Conservation (phyloP, 23 red algal genomes). For the Gracilaria caudata region DNA sequence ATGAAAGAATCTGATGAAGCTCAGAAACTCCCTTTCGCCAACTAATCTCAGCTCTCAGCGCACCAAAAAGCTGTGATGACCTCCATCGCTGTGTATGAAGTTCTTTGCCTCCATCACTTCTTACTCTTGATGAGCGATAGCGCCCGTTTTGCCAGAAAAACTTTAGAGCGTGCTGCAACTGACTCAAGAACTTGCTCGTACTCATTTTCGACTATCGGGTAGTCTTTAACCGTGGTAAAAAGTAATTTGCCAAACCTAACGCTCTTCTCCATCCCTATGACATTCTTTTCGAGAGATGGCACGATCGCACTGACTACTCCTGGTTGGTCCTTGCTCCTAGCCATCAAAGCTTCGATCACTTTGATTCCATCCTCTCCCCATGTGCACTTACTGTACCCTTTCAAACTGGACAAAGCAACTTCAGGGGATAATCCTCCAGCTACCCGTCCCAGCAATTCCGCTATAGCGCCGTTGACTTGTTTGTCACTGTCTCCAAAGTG, state of each 20-base stretch:
- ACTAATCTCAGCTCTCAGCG: not conserved
- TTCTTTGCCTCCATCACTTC: not conserved
- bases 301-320: conserved; percentile 18
- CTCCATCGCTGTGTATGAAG: not conserved
- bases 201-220: conserved; percentile 40
- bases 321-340: conserved; percentile 21
- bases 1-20: not conserved
- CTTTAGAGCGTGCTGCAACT: conserved; percentile 38
- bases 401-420: conserved; percentile 23
- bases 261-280: conserved; percentile 59
- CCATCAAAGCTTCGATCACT: conserved; percentile 59
- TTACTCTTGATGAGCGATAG: conserved; percentile 34
- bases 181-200: conserved; percentile 41
- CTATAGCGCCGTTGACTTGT: conserved; percentile 36
- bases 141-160: conserved; percentile 68
- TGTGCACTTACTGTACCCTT: not conserved
- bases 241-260: conserved; percentile 73
- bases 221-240: conserved; percentile 42
- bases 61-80: not conserved
- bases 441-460: conserved; percentile 39
- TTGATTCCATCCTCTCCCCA: conserved; percentile 67
- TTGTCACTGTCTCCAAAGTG: not conserved
- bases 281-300: conserved; percentile 44
- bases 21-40: not conserved
- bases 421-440: conserved; percentile 5